Conservation (phyloP, 305 asterid genomes). For the Coffea humblotiana region DNA sequence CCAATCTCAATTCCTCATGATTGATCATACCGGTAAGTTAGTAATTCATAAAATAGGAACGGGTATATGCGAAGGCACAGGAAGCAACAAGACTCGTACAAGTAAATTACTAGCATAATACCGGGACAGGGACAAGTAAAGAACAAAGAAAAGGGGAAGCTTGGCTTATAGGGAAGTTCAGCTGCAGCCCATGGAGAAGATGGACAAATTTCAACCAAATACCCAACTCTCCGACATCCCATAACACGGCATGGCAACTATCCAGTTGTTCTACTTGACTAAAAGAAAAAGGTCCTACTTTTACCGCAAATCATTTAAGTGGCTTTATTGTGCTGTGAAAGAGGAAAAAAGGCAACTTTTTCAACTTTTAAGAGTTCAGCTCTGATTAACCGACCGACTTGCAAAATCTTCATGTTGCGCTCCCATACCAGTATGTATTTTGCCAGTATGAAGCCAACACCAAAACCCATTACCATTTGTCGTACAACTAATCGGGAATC, state of each 20-base stretch:
- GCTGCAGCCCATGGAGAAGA: background rate
- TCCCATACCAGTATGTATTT: no score
- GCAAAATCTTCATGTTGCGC: background rate
- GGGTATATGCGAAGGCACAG: no score
- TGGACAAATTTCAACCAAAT: background rate
- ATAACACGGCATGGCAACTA: conserved; percentile 13
- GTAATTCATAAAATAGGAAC: no score
- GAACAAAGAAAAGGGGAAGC: conserved; percentile 15
- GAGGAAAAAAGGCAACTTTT: background rate
- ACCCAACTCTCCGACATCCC: conserved; percentile 20
- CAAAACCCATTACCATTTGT: background rate
- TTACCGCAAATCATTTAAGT: background rate
- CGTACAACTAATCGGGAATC: background rate
- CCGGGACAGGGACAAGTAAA: no score
- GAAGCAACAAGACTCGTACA: no score
- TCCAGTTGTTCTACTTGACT: background rate
- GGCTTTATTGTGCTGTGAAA: background rate
- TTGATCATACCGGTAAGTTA: no score
- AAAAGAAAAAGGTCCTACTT: background rate
- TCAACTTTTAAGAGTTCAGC: background rate
- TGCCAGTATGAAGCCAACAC: background rate
- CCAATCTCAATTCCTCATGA: background rate
- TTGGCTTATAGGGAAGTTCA: conserved; percentile 17
- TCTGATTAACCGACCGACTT: conserved; percentile 4
- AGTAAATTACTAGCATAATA: no score